Evolutionary conservation across 768 basidiomycete species (phyloP).

Genomic region (Hericium coralloides): DNA sequence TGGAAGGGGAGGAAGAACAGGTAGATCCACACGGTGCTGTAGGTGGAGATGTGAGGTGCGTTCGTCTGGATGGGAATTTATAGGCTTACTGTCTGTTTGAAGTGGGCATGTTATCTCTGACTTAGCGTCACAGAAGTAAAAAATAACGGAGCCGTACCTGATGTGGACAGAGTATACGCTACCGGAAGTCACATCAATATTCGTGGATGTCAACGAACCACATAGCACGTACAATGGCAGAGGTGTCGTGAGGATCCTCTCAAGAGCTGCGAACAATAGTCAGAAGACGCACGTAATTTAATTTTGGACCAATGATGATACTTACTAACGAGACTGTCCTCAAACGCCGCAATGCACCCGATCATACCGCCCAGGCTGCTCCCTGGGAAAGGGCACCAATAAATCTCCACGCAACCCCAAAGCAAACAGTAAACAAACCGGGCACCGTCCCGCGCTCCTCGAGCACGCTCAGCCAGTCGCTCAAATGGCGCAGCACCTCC

Average conservation of each 20-base stretch:
- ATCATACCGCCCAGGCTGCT: slow-evolving; percentile 43
- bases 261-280: background rate
- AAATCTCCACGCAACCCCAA: background rate
- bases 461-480: slow-evolving; percentile 49
- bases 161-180: slow-evolving; percentile 62
- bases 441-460: slow-evolving; percentile 53
- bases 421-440: slow-evolving; percentile 24
- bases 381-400: slow-evolving; percentile 22
- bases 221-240: slow-evolving; percentile 37
- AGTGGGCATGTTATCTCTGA: background rate
- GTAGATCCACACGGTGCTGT: slow-evolving; percentile 59
- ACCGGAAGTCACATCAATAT: slow-evolving; percentile 2
- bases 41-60: background rate
- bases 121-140: background rate
- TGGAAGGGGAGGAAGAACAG: slow-evolving; percentile 76
- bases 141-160: slow-evolving; percentile 23
- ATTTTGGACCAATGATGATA: background rate
- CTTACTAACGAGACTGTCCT: slow-evolving; percentile 43
- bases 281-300: background rate
- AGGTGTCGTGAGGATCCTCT: background rate
- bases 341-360: slow-evolving; percentile 38
- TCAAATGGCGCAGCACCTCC: slow-evolving; percentile 44
- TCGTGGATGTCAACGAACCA: background rate
- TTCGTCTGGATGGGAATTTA: background rate
- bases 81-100: slow-evolving; percentile 17